A percentile compares a stretch with the other conserved stretches of the same genome.
Evolutionary conservation across 139 green algal species (phyloP).

Genomic region (Deuterostichococcus epilithicus): DNA sequence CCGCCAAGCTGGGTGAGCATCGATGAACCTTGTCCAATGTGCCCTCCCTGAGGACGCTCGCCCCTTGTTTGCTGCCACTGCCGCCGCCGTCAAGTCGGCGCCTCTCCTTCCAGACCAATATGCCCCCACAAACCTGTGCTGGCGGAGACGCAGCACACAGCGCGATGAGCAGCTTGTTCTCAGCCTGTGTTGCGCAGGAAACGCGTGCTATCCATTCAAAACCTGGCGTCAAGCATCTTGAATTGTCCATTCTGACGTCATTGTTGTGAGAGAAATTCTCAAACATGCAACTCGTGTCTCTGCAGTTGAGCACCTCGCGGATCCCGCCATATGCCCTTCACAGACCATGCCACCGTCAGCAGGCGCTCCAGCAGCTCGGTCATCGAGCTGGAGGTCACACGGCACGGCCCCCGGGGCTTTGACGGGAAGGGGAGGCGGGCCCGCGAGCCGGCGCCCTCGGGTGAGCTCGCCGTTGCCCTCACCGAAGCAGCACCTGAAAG

Average conservation of each 20-base stretch:
- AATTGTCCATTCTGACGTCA: background rate
- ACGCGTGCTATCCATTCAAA: no score
- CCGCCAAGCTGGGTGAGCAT: constrained; percentile 19
- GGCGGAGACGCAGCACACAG: no score
- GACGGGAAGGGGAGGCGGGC: constrained; percentile 23
- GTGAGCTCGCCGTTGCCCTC: background rate
- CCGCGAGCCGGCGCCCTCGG: constrained; percentile 36
- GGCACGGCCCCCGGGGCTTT: constrained; percentile 25
- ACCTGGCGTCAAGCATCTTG: no score
- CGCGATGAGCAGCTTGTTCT: no score
- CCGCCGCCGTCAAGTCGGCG: no score
- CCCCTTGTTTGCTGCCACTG: no score
- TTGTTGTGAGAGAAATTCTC: no score
- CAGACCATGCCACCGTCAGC: constrained; percentile 41
- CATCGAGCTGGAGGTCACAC: constrained; percentile 30
- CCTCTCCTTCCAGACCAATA: no score
- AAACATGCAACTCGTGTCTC: background rate
- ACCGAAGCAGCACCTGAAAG: background rate
- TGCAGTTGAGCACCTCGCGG: constrained; percentile 46
- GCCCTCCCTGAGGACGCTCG: no score
- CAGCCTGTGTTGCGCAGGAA: no score
- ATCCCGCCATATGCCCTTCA: constrained; percentile 51
- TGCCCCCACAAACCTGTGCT: no score
- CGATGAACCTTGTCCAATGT: no score
- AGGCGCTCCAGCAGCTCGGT: constrained; percentile 25